Conservation (phyloP, 495 filamentous ascomycete genomes). For the Immersiella caudata region DNA sequence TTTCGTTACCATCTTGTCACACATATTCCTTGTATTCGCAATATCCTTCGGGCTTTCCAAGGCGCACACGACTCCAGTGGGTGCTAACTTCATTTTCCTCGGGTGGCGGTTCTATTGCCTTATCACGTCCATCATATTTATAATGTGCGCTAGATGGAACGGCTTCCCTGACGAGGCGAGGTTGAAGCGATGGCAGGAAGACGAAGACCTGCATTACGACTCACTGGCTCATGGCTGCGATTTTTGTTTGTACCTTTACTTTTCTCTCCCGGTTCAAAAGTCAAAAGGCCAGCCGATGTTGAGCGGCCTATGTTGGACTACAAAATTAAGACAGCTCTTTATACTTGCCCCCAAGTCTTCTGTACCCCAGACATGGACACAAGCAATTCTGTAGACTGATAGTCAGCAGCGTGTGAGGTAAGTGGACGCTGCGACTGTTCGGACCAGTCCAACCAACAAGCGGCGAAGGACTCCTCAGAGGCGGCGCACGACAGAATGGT, state of each 20-base stretch:
- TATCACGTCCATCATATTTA: constrained; percentile 15
- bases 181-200: neutral
- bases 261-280: neutral
- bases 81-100: neutral
- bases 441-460: neutral
- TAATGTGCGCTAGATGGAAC: constrained; percentile 17
- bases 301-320: constrained; percentile 10
- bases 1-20: constrained; percentile 18
- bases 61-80: neutral
- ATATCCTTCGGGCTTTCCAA: constrained; percentile 16
- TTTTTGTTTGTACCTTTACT: neutral
- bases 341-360: too few relatives aligned
- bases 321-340: neutral
- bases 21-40: constrained; percentile 18
- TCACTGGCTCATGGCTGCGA: constrained; percentile 10
- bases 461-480: neutral
- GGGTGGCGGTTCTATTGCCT: neutral
- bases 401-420: too few relatives aligned
- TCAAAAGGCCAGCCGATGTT: neutral
- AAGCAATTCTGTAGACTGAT: too few relatives aligned
- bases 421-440: too few relatives aligned
- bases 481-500: neutral
- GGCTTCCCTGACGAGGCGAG: constrained; percentile 1
- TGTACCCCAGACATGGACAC: too few relatives aligned
- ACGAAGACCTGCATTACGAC: constrained; percentile 1